Percentiles rank a stretch among this genome's conserved stretches.
Evolutionary conservation across 2,329 filamentous ascomycete species (phyloP).

Genomic region (Penicillium freii): DNA sequence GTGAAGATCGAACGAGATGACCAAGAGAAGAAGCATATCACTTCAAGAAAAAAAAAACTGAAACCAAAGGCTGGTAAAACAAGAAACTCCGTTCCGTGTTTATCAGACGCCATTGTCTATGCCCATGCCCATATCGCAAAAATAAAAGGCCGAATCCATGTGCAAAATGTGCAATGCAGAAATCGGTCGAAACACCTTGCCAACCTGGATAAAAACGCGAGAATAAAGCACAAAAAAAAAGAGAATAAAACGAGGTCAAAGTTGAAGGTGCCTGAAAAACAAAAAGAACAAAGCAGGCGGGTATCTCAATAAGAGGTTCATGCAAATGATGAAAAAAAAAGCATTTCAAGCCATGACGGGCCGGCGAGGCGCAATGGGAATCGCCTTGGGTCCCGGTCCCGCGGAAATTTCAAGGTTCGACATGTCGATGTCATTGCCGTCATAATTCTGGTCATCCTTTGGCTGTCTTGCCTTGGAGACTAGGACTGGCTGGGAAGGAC

Average conservation of each 20-base stretch:
- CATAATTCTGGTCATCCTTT: conserved; percentile 24
- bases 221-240: conserved; percentile 6
- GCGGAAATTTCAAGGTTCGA: conserved; percentile 35
- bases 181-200: conserved; percentile 5
- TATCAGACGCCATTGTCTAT: conserved; percentile 27
- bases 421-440: conserved; percentile 34
- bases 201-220: conserved; percentile 3
- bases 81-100: conserved; percentile 24
- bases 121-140: conserved; percentile 19
- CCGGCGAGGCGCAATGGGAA: conserved; percentile 38
- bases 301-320: conserved; percentile 15
- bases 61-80: conserved; percentile 5
- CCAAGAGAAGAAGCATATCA: conserved; percentile 11
- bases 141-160: conserved; percentile 5
- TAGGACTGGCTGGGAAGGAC: conserved; percentile 25
- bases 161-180: conserved; percentile 8
- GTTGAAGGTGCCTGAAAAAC: conserved; percentile 17
- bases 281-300: conserved; percentile 14
- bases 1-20: background rate
- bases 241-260: conserved; percentile 7
- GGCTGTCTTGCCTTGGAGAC: conserved; percentile 20
- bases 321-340: conserved; percentile 11
- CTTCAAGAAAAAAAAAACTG: background rate
- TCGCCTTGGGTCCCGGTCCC: conserved; percentile 38
- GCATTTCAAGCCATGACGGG: conserved; percentile 36